phyloP scores from a whole-genome alignment of 208 protist genomes.

The Leishmania lainsoni region DNA sequence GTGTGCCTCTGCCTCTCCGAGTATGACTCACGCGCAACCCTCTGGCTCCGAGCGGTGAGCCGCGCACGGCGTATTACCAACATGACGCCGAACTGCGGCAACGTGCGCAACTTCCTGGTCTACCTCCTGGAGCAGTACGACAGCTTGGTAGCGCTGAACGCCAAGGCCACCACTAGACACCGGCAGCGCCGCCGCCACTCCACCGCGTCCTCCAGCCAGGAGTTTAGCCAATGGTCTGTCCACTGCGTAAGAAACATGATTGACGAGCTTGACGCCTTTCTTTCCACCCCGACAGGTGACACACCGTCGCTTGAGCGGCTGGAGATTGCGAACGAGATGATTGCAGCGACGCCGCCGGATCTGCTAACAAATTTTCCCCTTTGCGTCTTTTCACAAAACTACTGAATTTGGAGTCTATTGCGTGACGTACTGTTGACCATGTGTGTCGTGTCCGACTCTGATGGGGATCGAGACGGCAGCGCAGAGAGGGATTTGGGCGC shows the following conservation, averaged over 20 bases:
- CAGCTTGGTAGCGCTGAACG: not conserved
- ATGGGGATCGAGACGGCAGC: not conserved
- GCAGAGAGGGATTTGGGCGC: not conserved
- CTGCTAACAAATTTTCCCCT: not conserved
- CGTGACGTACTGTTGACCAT: not conserved
- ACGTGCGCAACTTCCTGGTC: constrained; percentile 18
- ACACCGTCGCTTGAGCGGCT: constrained; percentile 13
- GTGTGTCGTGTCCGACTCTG: not conserved
- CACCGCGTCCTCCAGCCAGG: not conserved
- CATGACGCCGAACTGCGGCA: constrained; percentile 18
- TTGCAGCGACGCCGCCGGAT: not conserved
- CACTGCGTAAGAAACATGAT: constrained; percentile 13
- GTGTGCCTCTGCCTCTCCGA: constrained; percentile 37
- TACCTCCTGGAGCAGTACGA: constrained; percentile 29
- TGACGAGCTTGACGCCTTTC: constrained; percentile 10
- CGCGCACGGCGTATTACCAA: constrained; percentile 13
- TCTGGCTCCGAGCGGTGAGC: constrained; percentile 23
- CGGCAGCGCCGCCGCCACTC: not conserved
- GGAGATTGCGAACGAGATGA: constrained; percentile 7
- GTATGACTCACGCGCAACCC: constrained; percentile 22
- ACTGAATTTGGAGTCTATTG: not conserved
- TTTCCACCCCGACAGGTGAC: not conserved
- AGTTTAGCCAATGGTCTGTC: constrained; percentile 5
- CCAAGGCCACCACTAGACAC: not conserved
- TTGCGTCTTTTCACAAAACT: not conserved